Base-by-base conservation (phyloP, 208 protist genomes). In the Porcisia hertigi region DNA sequence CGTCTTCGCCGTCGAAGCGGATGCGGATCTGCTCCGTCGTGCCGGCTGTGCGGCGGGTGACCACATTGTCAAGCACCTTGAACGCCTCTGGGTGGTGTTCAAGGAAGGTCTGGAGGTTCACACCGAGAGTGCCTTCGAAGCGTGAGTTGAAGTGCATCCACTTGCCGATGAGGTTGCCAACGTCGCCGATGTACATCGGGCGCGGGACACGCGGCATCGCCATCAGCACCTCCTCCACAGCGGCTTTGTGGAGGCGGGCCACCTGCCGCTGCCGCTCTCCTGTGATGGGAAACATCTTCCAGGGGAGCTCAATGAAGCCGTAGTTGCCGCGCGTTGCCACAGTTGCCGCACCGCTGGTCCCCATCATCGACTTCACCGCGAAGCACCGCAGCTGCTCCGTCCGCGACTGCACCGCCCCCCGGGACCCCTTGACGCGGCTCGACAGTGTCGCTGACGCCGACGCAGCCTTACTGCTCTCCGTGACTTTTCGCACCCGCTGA, bases 101-200 rank as follows among this genome's bases (percentile, higher is more conserved):
- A 11, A 97, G 81, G 72, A 97, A 97, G 41, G 88, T 84, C 77
- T 79, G 80, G 43, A 97, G 86, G 67, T 73, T 92, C 11, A 86
- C 84, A n/a, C 90, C 93, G 54, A 97, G 84, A 36, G 63, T 71
- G 70, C 93, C 93, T 47, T 93, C 92, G 73, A 88, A 97, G 55
- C 86, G 85, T 3, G 90, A 71, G 76, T 97, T 97, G 79, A 97
- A 97, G 83, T 69, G 81, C 49, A 77, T 77, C 92, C 93, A 97
- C 82, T 92, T 94, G 39, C 93, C 93, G 62, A 97, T 91, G 23
- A 95, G 76, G 73, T 95, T 96, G 70, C 93, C 93, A 5, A 97
- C 86, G 54, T 95, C 91, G 52, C 93, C 90, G 30, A 97, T 73
- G 77, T 96, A 94, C 91, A 97, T 94, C 30, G 93, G 93, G 1